Evolutionary conservation across 1,139 yeast species (phyloP), one percentile per base, ranked within the genome.

Genomic region (Geotrichum reessii): DNA sequence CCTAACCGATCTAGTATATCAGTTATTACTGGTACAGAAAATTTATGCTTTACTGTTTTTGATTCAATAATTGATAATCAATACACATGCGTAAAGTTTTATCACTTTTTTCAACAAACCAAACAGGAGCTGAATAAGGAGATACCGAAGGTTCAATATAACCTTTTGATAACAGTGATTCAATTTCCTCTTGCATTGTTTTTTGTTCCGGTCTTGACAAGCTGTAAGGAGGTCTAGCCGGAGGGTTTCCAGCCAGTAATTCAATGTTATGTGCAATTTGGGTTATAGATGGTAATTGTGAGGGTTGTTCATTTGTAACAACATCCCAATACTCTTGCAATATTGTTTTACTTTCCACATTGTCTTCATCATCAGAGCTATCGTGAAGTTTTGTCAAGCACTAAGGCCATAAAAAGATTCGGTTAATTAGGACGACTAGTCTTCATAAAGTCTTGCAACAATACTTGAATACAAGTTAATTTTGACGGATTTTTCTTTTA

Each of bases 41-140:
- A 42, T 6, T n/a, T 8, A 62, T 62, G n/a, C n/a, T n/a, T n/a
- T n/a, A n/a, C n/a, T n/a, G n/a, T n/a, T n/a, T n/a, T n/a, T n/a
- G n/a, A 47, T 63, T 63, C 25, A 62, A 50, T 1, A 52, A 33
- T 12, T 64, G 53, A 17, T 57, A 65, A 48, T 65, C 67, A 7
- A 63, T 50, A 25, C 66, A 61, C 60, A 65, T 33, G 0, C 67
- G 24, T 25, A 61, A 1, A 7, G 65, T 27, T 3, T 61, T 63
- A 50, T 68, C 71, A 28, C 63, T 62, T 56, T 68, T 69, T 42
- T 61, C 63, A 7, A 66, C 67, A 31, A 66, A 53, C 5, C 65
- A 57, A 9, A 66, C 62, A 1, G 69, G 66, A 5, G 68, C 64
- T 14, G 63, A 58, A 17, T 57, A 59, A 7, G 65, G 66, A 9